These are phyloP conservation scores for Globisporangium paddicum DNA, from an alignment of 352 stramenopile genomes.

Conservation along the genomic window DNA sequence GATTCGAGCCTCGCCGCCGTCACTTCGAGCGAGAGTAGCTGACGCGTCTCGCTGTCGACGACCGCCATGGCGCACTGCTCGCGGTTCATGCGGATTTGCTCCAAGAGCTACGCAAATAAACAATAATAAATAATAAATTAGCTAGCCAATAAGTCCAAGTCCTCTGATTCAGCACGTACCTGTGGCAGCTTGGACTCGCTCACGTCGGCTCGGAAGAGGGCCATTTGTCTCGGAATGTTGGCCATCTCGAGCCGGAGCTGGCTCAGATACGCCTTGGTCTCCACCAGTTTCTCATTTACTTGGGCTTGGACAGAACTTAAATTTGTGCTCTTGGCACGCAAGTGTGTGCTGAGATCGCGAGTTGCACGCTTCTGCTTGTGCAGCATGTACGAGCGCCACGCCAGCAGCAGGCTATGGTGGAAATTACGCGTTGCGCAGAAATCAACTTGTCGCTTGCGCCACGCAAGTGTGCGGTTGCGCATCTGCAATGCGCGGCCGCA, in stretches of 20 bases:
- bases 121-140: too few relatives aligned
- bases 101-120: background rate
- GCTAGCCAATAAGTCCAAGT: too few relatives aligned
- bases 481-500: slow-evolving; percentile 20
- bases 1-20: background rate
- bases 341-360: background rate
- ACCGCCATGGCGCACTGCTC: slow-evolving; percentile 22
- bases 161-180: background rate
- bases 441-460: slow-evolving; percentile 21
- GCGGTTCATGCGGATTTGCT: slow-evolving; percentile 7
- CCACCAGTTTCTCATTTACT: background rate
- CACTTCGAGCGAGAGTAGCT: background rate
- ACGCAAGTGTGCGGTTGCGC: slow-evolving; percentile 30
- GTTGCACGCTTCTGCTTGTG: background rate
- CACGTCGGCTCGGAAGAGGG: slow-evolving; percentile 17
- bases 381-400: slow-evolving; percentile 18
- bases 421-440: background rate
- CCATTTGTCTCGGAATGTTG: slow-evolving; percentile 1
- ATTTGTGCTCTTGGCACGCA: background rate
- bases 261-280: background rate
- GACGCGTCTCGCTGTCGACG: slow-evolving; percentile 20
- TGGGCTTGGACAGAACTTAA: background rate
- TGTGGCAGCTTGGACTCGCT: slow-evolving; percentile 7
- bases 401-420: slow-evolving; percentile 20
- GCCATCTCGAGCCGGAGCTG: background rate